Evolutionary conservation across 2,329 filamentous ascomycete genomes (phyloP).

Genomic region (Penicillium verrucosum): DNA sequence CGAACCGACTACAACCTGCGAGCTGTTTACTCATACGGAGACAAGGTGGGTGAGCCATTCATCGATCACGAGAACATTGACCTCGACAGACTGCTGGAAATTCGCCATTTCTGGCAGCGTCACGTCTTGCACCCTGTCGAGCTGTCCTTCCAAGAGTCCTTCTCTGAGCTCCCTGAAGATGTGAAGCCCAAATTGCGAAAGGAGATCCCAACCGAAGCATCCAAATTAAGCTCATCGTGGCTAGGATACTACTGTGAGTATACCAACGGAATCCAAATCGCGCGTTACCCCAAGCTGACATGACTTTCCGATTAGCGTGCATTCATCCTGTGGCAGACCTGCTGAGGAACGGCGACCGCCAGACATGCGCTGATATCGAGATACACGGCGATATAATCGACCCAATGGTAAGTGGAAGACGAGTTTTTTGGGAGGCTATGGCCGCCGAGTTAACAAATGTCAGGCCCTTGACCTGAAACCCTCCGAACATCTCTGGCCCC

Average conservation of each 20-base stretch:
- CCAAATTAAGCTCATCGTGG: constrained; percentile 25
- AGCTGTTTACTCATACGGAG: constrained; percentile 27
- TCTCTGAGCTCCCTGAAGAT: constrained; percentile 13
- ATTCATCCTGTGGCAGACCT: constrained; percentile 34
- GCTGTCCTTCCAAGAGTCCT: constrained; percentile 26
- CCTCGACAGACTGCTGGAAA: constrained; percentile 34
- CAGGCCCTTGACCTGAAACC: constrained; percentile 23
- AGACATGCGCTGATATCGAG: constrained; percentile 36
- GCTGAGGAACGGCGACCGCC: constrained; percentile 26
- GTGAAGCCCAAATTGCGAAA: constrained; percentile 23
- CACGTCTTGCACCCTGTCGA: constrained; percentile 35
- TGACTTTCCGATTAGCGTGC: constrained; percentile 27
- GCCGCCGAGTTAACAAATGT: constrained; percentile 1
- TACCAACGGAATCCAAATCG: background rate
- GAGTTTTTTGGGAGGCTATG: background rate
- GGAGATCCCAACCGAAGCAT: constrained; percentile 1
- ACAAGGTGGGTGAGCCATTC: constrained; percentile 6
- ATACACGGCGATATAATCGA: constrained; percentile 23
- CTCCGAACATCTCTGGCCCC: constrained; percentile 28
- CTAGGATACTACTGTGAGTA: constrained; percentile 37
- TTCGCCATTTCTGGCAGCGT: constrained; percentile 44
- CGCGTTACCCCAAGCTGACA: constrained; percentile 2
- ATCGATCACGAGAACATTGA: constrained; percentile 24
- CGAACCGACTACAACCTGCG: constrained; percentile 34
- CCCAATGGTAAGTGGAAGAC: constrained; percentile 28